Evolutionary conservation across 495 filamentous ascomycete genomes (phyloP).

Genomic region (Lasiosphaeriaceae sp.): DNA sequence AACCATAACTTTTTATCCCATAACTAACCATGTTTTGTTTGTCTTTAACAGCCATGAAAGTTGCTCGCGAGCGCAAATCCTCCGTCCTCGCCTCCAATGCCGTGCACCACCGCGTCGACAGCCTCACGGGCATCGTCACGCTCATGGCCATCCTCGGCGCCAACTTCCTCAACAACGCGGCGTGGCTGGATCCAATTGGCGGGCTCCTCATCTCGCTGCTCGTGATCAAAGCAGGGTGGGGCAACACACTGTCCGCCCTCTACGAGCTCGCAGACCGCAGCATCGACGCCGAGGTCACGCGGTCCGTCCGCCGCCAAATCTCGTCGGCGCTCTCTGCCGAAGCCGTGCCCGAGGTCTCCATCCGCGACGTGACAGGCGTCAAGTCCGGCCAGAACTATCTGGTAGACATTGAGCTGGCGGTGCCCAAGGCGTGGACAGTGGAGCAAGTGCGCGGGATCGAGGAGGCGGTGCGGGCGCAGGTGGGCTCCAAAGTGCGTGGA

Average conservation of each 20-base stretch:
- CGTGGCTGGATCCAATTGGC: conserved; percentile 94
- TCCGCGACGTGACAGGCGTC: conserved; percentile 73
- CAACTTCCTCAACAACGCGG: conserved; percentile 76
- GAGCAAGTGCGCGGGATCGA: conserved; percentile 66
- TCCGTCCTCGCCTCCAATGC: conserved; percentile 97
- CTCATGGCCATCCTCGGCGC: conserved; percentile 81
- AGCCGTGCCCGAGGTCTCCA: conserved; percentile 50
- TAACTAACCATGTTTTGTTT: too few relatives aligned
- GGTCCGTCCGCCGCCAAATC: conserved; percentile 60
- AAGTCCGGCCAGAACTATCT: conserved; percentile 95
- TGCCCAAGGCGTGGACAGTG: conserved; percentile 69
- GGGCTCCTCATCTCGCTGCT: conserved; percentile 86
- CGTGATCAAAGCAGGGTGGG: conserved; percentile 86
- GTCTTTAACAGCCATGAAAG: conserved; percentile 73
- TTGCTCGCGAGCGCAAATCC: conserved; percentile 89
- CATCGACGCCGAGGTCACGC: conserved; percentile 77
- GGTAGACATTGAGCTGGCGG: conserved; percentile 78
- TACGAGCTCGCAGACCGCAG: conserved; percentile 86
- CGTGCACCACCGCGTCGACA: conserved; percentile 93
- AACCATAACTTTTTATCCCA: not conserved
- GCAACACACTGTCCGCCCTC: conserved; percentile 76
- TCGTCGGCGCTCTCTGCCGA: conserved; percentile 51
- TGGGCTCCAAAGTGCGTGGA: conserved; percentile 74
- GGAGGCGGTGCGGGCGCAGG: conserved; percentile 59
- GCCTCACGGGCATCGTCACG: conserved; percentile 88